These are phyloP conservation scores for Fusarium xylarioides DNA, from an alignment of 2,329 filamentous ascomycete species.

Conservation along the genomic window DNA sequence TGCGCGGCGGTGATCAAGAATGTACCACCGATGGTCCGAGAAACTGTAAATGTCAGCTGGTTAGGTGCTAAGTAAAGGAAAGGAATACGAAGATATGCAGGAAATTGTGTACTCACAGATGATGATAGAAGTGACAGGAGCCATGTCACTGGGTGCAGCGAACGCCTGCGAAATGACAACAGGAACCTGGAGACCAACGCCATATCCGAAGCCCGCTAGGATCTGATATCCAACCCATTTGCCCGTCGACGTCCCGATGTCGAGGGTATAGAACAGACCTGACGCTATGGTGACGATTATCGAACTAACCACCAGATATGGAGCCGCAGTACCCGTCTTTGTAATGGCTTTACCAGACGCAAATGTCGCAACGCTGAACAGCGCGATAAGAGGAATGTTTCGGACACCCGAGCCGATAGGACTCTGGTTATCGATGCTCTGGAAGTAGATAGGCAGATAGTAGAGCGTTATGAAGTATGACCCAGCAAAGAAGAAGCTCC, in stretches of 20 bases:
- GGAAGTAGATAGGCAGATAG: neutral
- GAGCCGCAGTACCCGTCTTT: neutral
- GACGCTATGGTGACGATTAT: neutral
- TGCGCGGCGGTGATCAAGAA: neutral
- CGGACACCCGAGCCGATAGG: neutral
- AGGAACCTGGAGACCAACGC: neutral
- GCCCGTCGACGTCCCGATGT: neutral
- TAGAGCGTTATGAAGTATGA: neutral
- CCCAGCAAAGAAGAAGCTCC: neutral
- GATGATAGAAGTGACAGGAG: neutral
- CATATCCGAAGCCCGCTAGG: neutral
- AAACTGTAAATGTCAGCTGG: neutral
- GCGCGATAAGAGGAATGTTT: neutral
- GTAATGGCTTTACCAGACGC: neutral
- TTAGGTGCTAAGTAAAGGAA: accelerated
- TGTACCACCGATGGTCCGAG: neutral
- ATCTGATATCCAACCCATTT: neutral
- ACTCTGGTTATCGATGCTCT: neutral
- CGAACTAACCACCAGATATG: neutral
- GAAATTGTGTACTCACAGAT: neutral
- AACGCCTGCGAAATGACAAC: neutral
- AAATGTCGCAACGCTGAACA: neutral
- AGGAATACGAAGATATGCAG: neutral
- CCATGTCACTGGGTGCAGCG: neutral
- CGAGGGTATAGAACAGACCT: neutral